These are phyloP conservation scores for Akanthomyces dipterigenus DNA, from an alignment of 2,329 filamentous ascomycete genomes.

Conservation along the genomic window DNA sequence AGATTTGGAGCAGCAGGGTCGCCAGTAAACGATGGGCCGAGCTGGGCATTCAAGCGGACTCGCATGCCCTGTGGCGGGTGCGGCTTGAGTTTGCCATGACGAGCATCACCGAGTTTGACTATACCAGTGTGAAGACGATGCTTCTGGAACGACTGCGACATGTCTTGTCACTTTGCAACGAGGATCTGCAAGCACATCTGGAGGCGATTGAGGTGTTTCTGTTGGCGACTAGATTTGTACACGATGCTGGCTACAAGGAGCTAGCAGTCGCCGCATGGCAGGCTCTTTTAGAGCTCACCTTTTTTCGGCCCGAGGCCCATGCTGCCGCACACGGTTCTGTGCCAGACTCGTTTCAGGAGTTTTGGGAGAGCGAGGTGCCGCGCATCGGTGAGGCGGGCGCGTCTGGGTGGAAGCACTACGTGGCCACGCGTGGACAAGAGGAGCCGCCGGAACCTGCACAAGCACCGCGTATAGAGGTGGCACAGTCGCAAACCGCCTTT, in stretches of 20 bases:
- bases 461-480: conserved; percentile 10
- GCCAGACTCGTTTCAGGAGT: conserved; percentile 52
- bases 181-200: conserved; percentile 4
- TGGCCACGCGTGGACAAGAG: conserved; percentile 26
- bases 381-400: conserved; percentile 70
- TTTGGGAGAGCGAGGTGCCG: conserved; percentile 81
- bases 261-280: conserved; percentile 78
- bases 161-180: conserved; percentile 8
- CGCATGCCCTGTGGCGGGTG: conserved; percentile 62
- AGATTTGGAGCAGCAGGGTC: conserved; percentile 62
- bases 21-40: conserved; percentile 60
- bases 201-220: conserved; percentile 62
- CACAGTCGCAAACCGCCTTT: conserved; percentile 37
- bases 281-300: conserved; percentile 64
- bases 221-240: conserved; percentile 64
- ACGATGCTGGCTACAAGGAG: conserved; percentile 73
- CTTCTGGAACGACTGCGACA: conserved; percentile 46
- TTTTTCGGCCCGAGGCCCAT: conserved; percentile 47
- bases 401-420: conserved; percentile 61
- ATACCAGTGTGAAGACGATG: conserved; percentile 55
- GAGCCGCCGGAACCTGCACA: conserved; percentile 34
- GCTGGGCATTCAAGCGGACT: conserved; percentile 19
- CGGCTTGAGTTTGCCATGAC: conserved; percentile 70
- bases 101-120: conserved; percentile 58
- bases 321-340: conserved; percentile 16